Percentiles rank a stretch among this genome's conserved stretches.
These are phyloP conservation scores for Crithidia sp. DNA, from an alignment of 208 protist species.

Conservation along the genomic window DNA sequence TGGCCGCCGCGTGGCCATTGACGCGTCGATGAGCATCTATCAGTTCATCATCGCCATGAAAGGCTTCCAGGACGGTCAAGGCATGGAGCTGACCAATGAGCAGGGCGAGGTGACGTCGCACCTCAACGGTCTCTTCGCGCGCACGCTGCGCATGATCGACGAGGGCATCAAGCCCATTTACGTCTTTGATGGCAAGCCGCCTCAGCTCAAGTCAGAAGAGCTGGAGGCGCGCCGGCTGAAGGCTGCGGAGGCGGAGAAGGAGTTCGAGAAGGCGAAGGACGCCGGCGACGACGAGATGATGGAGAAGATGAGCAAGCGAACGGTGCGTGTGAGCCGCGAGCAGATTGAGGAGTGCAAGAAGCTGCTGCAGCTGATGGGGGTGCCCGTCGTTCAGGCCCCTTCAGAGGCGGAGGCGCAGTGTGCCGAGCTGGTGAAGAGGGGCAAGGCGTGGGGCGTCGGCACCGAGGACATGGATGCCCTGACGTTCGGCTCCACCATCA, in stretches of 20 bases:
- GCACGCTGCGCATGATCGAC: constrained; percentile 98
- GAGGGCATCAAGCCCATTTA: constrained; percentile 98
- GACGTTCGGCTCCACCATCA: constrained; percentile 96
- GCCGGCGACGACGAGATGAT: constrained; percentile 91
- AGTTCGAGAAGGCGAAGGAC: constrained; percentile 92
- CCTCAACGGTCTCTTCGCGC: constrained; percentile 97
- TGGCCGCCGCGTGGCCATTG: constrained; percentile 98
- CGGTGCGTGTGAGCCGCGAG: constrained; percentile 93
- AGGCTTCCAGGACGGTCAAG: constrained; percentile 85
- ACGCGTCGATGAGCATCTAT: constrained; percentile 99
- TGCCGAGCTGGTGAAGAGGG: constrained; percentile 95
- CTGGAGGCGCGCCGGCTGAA: constrained; percentile 93
- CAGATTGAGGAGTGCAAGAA: constrained; percentile 99
- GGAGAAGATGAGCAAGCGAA: constrained; percentile 96
- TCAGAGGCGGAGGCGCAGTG: constrained; percentile 99
- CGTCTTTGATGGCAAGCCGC: constrained; percentile 99
- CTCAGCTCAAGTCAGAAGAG: constrained; percentile 95
- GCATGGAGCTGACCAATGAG: constrained; percentile 95
- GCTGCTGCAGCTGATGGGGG: constrained; percentile 98
- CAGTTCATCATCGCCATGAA: constrained; percentile 99
- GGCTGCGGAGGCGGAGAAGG: constrained; percentile 91
- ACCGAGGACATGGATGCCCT: constrained; percentile 99
- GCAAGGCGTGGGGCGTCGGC: constrained; percentile 96
- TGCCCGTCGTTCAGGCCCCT: constrained; percentile 97
- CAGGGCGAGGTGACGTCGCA: constrained; percentile 98